These are phyloP conservation scores for Scutellaria barbata DNA, from an alignment of 257 asterid species.

Conservation along the genomic window DNA sequence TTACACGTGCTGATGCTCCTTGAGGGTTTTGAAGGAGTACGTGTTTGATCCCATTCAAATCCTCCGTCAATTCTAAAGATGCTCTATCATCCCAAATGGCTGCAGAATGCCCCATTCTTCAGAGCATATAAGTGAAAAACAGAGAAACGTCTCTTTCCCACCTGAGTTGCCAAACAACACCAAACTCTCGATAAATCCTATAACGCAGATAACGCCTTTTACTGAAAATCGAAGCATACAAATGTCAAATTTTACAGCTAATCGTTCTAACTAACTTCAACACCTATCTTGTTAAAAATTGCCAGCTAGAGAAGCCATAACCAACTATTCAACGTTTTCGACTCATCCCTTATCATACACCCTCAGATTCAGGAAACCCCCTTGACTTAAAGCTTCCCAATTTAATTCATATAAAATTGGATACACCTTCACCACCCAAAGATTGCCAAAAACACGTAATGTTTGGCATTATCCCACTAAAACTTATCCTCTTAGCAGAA, in stretches of 20 bases:
- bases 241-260: conserved; percentile 34
- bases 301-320: conserved; percentile 41
- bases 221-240: conserved; percentile 16
- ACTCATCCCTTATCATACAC: conserved; percentile 34
- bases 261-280: conserved; percentile 34
- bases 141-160: conserved; percentile 2
- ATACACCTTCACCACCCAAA: conserved; percentile 33
- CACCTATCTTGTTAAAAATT: conserved; percentile 29
- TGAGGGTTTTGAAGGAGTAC: conserved; percentile 69
- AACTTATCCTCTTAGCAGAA: conserved; percentile 33
- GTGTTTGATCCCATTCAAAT: conserved; percentile 79
- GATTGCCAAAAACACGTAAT: conserved; percentile 31
- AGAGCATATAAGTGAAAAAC: conserved; percentile 1
- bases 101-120: conserved; percentile 74
- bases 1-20: conserved; percentile 86
- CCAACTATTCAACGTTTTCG: conserved; percentile 34
- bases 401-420: conserved; percentile 29
- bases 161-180: conserved; percentile 30
- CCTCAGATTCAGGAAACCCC: conserved; percentile 45
- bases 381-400: conserved; percentile 30
- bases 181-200: conserved; percentile 30
- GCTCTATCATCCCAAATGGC: conserved; percentile 71
- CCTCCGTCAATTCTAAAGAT: conserved; percentile 64
- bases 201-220: no score
- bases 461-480: conserved; percentile 35